These are phyloP conservation scores for Trichoderma asperellum DNA, from an alignment of 2,329 filamentous ascomycete species.

Conservation along the genomic window DNA sequence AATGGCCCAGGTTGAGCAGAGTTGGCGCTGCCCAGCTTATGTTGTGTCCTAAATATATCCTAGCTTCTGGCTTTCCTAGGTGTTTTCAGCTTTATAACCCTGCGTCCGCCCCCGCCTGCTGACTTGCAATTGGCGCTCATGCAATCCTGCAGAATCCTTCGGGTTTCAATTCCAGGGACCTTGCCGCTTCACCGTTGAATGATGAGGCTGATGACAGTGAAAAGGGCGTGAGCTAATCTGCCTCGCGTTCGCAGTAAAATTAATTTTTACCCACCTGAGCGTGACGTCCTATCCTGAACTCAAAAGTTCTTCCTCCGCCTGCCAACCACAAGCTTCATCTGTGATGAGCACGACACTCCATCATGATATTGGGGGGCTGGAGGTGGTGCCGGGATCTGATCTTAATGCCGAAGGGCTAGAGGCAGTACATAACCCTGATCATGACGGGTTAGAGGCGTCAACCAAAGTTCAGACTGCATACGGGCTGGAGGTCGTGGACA, in stretches of 20 bases:
- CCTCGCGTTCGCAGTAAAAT: neutral
- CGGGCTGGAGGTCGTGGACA: neutral
- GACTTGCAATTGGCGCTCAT: neutral
- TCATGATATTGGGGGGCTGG: neutral
- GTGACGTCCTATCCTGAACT: neutral
- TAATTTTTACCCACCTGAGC: neutral
- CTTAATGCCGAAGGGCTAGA: neutral
- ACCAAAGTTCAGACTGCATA: neutral
- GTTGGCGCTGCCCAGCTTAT: neutral
- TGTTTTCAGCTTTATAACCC: neutral
- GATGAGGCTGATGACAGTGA: neutral
- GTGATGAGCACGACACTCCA: neutral
- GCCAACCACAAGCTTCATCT: neutral
- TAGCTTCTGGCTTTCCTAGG: neutral
- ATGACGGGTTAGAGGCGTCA: neutral
- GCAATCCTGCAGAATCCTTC: conserved; percentile 17
- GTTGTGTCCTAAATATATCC: neutral
- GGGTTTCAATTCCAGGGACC: neutral
- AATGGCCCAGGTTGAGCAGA: neutral
- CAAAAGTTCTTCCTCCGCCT: neutral
- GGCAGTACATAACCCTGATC: neutral
- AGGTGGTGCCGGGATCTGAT: neutral
- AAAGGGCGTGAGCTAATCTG: neutral
- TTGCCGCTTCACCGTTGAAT: neutral
- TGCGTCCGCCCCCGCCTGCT: neutral